A percentile compares a stretch with the other conserved stretches of the same genome.
Conservation (phyloP, 805 yeast genomes). For the Crinitomyces ghanaensis region DNA sequence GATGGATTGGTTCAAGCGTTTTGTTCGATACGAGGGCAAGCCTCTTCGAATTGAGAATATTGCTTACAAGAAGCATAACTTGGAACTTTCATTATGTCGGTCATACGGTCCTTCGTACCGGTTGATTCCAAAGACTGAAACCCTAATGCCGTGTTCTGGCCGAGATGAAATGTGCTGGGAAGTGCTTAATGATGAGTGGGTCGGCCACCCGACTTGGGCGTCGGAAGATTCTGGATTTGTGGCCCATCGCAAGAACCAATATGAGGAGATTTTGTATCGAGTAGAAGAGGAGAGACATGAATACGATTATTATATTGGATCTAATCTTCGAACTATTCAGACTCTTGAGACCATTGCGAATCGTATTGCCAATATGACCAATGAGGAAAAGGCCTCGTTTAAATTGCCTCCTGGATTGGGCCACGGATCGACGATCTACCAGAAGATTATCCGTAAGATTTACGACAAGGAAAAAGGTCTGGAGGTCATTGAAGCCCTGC, state of each 20-base stretch:
- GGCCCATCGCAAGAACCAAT: slow-evolving; percentile 97
- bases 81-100: slow-evolving; percentile 82
- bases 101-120: slow-evolving; percentile 94
- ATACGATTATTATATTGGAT: slow-evolving; percentile 91
- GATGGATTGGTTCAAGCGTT: slow-evolving; percentile 81
- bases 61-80: slow-evolving; percentile 74
- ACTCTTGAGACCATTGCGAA: slow-evolving; percentile 91
- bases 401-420: slow-evolving; percentile 90
- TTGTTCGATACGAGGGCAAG: slow-evolving; percentile 78
- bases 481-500: slow-evolving; percentile 91
- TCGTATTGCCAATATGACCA: slow-evolving; percentile 83
- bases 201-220: slow-evolving; percentile 99
- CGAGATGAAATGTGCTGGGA: slow-evolving; percentile 99
- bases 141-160: slow-evolving; percentile 95
- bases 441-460: slow-evolving; percentile 82
- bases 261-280: slow-evolving; percentile 88
- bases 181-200: slow-evolving; percentile 97
- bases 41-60: slow-evolving; percentile 85
- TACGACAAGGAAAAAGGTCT: slow-evolving; percentile 92
- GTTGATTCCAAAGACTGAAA: slow-evolving; percentile 83
- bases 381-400: slow-evolving; percentile 77
- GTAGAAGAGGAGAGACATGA: slow-evolving; percentile 97
- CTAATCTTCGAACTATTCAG: slow-evolving; percentile 89
- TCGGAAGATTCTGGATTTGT: slow-evolving; percentile 98
- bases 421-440: slow-evolving; percentile 87